These are phyloP conservation scores for Arabidopsis lyrata DNA, from an alignment of 441 rosid species.

Conservation along the genomic window DNA sequence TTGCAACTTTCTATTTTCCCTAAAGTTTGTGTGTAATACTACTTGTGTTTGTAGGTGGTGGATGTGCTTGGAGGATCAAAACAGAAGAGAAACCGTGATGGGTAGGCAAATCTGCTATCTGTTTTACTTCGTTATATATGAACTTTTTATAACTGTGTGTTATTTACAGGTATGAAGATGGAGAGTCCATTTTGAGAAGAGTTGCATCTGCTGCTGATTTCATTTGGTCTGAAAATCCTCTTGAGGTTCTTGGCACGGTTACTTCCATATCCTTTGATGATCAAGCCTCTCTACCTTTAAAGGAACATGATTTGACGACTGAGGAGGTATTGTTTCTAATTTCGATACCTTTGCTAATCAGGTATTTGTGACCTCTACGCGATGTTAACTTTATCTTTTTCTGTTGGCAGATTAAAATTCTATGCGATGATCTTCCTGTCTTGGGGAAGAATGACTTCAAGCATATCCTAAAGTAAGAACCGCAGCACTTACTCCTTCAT, in stretches of 20 bases:
- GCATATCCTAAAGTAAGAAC: conserved; percentile 80
- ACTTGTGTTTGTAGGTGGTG: conserved; percentile 57
- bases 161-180: conserved; percentile 74
- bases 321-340: conserved; percentile 62
- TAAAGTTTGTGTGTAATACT: conserved; percentile 1
- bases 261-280: conserved; percentile 77
- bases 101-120: conserved; percentile 55
- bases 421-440: conserved; percentile 91
- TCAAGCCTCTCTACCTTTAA: conserved; percentile 61
- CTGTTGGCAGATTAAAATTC: conserved; percentile 65
- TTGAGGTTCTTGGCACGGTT: conserved; percentile 89
- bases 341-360: not conserved
- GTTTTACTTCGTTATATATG: not conserved
- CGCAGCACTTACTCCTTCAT: not conserved
- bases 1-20: not conserved
- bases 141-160: conserved; percentile 2
- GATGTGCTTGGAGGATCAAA: conserved; percentile 78
- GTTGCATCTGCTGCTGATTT: conserved; percentile 82
- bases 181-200: conserved; percentile 69
- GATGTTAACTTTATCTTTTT: conserved; percentile 13
- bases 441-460: conserved; percentile 96
- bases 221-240: conserved; percentile 80
- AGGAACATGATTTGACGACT: conserved; percentile 73
- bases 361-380: conserved; percentile 12
- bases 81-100: conserved; percentile 85